Conservation (phyloP, 139 green algal species). For the Pseudopediastrum boryanum region DNA sequence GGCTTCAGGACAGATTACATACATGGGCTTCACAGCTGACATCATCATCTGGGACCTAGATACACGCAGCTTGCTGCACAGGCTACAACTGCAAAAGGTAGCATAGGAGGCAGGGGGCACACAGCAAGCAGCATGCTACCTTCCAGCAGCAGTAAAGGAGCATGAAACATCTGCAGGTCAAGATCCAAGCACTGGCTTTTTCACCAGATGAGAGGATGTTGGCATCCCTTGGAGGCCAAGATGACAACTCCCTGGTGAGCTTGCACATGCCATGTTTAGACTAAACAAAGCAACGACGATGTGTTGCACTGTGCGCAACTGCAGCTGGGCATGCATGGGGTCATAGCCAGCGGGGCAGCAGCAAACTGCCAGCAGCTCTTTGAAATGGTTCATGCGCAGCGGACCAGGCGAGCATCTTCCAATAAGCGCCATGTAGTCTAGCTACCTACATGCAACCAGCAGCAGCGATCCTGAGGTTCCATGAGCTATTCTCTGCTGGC, state of each 20-base stretch:
- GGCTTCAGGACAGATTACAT: constrained; percentile 80
- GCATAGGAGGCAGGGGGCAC: neutral
- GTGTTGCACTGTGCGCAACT: no score
- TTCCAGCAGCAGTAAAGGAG: neutral
- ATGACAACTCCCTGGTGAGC: constrained; percentile 85
- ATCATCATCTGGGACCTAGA: constrained; percentile 90
- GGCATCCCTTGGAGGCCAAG: constrained; percentile 80
- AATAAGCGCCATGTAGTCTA: no score
- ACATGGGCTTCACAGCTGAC: constrained; percentile 86
- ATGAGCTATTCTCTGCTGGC: no score
- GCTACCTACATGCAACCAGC: no score
- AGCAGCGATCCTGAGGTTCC: no score
- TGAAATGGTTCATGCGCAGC: no score
- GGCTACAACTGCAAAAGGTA: constrained; percentile 85
- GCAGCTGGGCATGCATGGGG: no score
- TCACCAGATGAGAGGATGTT: constrained; percentile 71
- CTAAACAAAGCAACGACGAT: neutral
- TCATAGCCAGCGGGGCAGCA: no score
- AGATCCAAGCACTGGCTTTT: constrained; percentile 81
- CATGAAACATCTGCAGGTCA: constrained; percentile 58
- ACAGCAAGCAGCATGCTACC: neutral
- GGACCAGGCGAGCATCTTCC: no score
- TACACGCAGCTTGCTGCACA: constrained; percentile 62
- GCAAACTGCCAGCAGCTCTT: no score
- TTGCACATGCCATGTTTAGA: neutral